These are phyloP conservation scores for Salvia sclarea DNA, from an alignment of 305 asterid species.

Conservation along the genomic window DNA sequence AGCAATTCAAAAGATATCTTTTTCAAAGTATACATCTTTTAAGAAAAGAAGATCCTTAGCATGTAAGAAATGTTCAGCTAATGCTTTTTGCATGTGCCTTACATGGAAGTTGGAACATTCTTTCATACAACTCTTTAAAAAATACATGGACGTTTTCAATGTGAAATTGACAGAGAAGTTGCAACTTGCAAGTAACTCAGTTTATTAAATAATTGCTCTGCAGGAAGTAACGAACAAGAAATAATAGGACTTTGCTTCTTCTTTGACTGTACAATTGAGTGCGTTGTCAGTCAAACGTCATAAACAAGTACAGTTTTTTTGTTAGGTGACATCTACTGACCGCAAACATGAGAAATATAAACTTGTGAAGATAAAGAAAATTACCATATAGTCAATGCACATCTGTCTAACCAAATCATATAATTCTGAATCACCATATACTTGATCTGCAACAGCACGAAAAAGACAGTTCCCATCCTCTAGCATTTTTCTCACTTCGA, in stretches of 20 bases:
- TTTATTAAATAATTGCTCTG: background rate
- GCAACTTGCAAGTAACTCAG: background rate
- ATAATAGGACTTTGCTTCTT: constrained; percentile 1
- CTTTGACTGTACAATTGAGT: constrained; percentile 10
- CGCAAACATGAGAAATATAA: constrained; percentile 10
- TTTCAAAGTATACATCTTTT: too few relatives aligned
- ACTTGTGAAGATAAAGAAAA: constrained; percentile 18
- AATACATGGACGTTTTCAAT: background rate
- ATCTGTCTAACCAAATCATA: constrained; percentile 94
- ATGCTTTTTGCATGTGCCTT: too few relatives aligned
- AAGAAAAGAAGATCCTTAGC: too few relatives aligned
- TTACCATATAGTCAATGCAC: constrained; percentile 99
- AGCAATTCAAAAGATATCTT: too few relatives aligned
- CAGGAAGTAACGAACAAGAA: constrained; percentile 18
- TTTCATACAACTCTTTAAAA: too few relatives aligned
- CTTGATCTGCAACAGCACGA: constrained; percentile 99
- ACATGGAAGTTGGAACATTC: too few relatives aligned
- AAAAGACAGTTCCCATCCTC: constrained; percentile 99
- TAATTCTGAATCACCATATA: constrained; percentile 90
- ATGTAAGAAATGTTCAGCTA: too few relatives aligned
- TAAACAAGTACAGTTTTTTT: background rate
- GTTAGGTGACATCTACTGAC: background rate
- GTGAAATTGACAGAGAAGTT: background rate
- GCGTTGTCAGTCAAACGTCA: background rate
- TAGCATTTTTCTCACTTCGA: constrained; percentile 90